Base-by-base conservation (phyloP, 495 filamentous ascomycete genomes). In the Aspergillus conjunctus region DNA sequence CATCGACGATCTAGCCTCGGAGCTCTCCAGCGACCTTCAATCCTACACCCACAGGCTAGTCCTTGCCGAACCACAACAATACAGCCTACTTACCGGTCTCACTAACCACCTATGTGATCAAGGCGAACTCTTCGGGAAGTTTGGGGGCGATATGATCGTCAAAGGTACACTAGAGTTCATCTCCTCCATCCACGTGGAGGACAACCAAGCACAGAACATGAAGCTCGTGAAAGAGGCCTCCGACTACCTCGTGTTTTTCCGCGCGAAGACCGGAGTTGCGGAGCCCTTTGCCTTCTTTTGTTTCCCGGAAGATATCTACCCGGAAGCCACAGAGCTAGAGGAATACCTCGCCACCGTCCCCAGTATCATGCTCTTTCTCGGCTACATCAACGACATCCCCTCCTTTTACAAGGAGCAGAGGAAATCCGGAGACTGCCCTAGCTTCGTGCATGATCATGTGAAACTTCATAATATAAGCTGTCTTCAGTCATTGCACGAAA, bases 361-460 rank as follows among this genome's bases (percentile, higher is more conserved):
- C 3, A 56, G 22, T 17, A 56, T 56, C 37, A 45, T 56, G 54
- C 54, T 56, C 20, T 56, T 44, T 44, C 41, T 56, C 5, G 54
- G 33, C 9, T 45, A 56, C 12, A 32, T 56, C n/a, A 56, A 56
- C 18, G 54, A 56, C 21, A 31, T 56, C 9, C 54, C 46, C 4
- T 56, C 54, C 6, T 56, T 56, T 46, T 56, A 56, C 54, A 56
- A 56, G 37, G 54, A 56, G 54, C 37, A 56, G 39, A 17, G 26
- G 3, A 32, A 44, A 30, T 39, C 37, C 18, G 37, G 41, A 15
- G 54, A 56, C 22, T 46, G 15, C 15, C 54, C 37, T 14, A 15
- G 37, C 20, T 56, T 45, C 39, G 22, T 56, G 14, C 37, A 46
- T 31, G 26, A 22, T 17, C 41, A 56, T 46, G 54, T 39, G 7